Base-by-base conservation (phyloP, 495 filamentous ascomycete genomes). In the Emericellopsis terricola region DNA sequence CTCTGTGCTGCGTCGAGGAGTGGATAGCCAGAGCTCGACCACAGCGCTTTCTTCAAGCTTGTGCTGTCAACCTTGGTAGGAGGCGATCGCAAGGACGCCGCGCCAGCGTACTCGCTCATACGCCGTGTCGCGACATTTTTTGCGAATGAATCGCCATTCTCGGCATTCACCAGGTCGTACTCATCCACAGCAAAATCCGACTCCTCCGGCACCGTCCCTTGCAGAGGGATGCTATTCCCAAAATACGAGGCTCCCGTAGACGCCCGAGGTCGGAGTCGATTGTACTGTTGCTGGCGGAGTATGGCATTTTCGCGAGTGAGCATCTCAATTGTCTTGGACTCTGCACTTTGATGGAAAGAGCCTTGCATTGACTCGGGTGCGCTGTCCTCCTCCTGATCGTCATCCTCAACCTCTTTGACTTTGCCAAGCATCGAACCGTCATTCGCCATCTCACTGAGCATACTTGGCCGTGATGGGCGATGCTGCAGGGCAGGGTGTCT, bases 1-100 rank as follows among this genome's bases (percentile, higher is more conserved):
- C 87, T 94, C 42, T 94, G 85, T 19, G 81, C 71, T 13, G 75
- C 59, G 34, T 87, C 80, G 14, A 57, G 54, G 26, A 79, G 42
- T 14, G 73, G 75, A 47, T 91, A 93, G 0, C 79, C 80, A 5
- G 79, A 80, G 30, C 75, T 91, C 47, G 89, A 78, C 89, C 89
- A 97, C 39, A 79, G 73, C 11, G 72, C 76, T 48, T 80, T 85
- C 51, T 79, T 79, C 29, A 83, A 64, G 51, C 71, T 81, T 18
- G 31, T 10, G 7, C 17, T 23, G 28, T 84, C 81, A 9, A 85
- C 49, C 29, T 76, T 77, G 23, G 6, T 26, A 40, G 73, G 69
- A 1, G 69, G 57, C 3, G 68, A 48, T 35, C 71, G 62, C 34
- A 67, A 70, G 18, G 33, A 15, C 4, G 62, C 52, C 18, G 68